A percentile compares a stretch with the other conserved stretches of the same genome.
These are phyloP conservation scores for Chlamydomonas sphaeroides DNA, from an alignment of 139 green algal genomes.

Conservation along the genomic window DNA sequence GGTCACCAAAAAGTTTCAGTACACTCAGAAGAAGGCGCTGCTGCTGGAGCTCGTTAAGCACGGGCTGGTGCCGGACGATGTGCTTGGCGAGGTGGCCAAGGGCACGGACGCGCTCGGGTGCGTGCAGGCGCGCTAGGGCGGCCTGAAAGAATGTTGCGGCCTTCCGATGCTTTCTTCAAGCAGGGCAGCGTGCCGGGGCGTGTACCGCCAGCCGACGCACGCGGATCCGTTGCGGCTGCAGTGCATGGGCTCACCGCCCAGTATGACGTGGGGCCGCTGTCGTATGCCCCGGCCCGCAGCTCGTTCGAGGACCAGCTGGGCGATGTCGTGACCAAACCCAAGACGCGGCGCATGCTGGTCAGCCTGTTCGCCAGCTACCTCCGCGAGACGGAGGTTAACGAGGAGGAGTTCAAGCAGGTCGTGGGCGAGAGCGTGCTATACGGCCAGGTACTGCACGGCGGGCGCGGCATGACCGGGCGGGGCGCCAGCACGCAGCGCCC, in stretches of 20 bases:
- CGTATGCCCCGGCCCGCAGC: not conserved
- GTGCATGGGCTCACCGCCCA: no score
- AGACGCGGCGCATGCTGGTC: not conserved
- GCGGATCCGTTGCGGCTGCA: no score
- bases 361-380: not conserved
- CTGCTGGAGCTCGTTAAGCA: not conserved
- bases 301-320: not conserved
- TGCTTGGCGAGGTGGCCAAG: not conserved
- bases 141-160: no score
- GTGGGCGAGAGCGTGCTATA: conserved; percentile 45
- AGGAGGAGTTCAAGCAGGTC: conserved; percentile 38
- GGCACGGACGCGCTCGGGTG: not conserved
- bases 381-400: conserved; percentile 22
- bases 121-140: not conserved
- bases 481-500: no score
- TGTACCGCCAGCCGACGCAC: no score
- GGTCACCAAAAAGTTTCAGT: conserved; percentile 40
- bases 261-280: no score
- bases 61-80: conserved; percentile 35
- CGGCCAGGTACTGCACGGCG: conserved; percentile 50
- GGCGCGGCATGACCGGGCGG: no score
- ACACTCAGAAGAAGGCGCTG: conserved; percentile 27
- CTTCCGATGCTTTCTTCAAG: no score
- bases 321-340: not conserved
- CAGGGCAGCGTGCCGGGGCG: no score